Percentiles rank a stretch among this genome's conserved stretches.
Evolutionary conservation across 164 flowering plant species (phyloP).

Genomic region (Hamamelis virginiana): DNA sequence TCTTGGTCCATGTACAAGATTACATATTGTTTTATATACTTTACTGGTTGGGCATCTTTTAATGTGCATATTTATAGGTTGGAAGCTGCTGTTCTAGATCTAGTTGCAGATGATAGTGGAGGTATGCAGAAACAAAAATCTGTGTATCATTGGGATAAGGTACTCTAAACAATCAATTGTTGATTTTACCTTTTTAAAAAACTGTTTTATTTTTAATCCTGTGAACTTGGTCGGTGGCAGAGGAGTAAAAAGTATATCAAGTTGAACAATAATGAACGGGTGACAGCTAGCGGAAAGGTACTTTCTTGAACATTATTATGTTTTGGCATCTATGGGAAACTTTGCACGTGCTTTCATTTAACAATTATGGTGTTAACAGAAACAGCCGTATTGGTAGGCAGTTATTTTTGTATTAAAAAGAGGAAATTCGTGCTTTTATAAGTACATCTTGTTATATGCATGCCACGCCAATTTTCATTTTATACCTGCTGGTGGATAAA

Average conservation of each 20-base stretch:
- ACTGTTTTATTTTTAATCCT: conserved; percentile 4
- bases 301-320: not conserved
- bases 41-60: not conserved
- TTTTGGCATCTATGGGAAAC: not conserved
- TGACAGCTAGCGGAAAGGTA: conserved; percentile 96
- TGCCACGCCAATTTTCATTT: no score
- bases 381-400: not conserved
- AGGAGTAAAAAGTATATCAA: conserved; percentile 85
- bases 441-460: no score
- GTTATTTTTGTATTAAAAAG: not conserved
- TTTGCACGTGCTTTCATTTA: not conserved
- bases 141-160: conserved; percentile 95
- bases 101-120: conserved; percentile 79
- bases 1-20: not conserved
- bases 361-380: not conserved
- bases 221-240: conserved; percentile 42
- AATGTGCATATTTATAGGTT: conserved; percentile 41
- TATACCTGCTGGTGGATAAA: no score
- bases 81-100: conserved; percentile 89
- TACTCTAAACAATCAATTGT: conserved; percentile 16
- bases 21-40: not conserved
- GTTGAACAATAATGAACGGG: conserved; percentile 87
- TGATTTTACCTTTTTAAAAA: not conserved
- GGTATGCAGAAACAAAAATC: conserved; percentile 81
- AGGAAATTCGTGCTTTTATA: no score